phyloP scores from a whole-genome alignment of 2,329 filamentous ascomycete genomes.

The Monilinia vaccinii-corymbosi region DNA sequence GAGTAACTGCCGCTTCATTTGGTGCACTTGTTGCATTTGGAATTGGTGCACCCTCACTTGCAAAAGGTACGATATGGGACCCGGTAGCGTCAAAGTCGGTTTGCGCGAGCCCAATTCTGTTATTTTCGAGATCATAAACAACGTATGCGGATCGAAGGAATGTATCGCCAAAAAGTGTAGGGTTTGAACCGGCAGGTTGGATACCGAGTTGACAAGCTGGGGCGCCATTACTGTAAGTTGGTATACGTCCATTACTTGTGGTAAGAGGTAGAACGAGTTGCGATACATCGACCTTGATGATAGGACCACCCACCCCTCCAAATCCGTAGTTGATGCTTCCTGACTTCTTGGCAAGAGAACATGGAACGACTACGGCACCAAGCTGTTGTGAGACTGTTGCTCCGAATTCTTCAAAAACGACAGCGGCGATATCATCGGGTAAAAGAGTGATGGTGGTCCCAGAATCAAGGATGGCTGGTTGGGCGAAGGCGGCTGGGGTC shows the following conservation, averaged over 20 bases:
- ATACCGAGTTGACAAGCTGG: slow-evolving; percentile 47
- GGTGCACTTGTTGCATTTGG: slow-evolving; percentile 21
- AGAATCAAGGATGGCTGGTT: slow-evolving; percentile 51
- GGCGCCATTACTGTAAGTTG: slow-evolving; percentile 26
- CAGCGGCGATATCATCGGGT: slow-evolving; percentile 44
- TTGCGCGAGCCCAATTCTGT: slow-evolving; percentile 41
- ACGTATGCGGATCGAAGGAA: slow-evolving; percentile 47
- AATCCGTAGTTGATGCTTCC: slow-evolving; percentile 42
- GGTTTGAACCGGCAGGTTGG: slow-evolving; percentile 28
- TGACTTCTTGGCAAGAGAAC: slow-evolving; percentile 31
- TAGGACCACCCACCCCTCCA: slow-evolving; percentile 34
- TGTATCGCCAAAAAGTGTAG: slow-evolving; percentile 39
- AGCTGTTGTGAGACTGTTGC: slow-evolving; percentile 36
- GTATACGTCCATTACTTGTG: slow-evolving; percentile 27
- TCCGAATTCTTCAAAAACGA: slow-evolving; percentile 37
- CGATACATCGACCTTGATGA: slow-evolving; percentile 37
- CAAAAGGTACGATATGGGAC: slow-evolving; percentile 27
- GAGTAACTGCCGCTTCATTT: slow-evolving; percentile 21
- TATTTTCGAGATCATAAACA: slow-evolving; percentile 44
- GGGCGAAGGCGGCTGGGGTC: slow-evolving; percentile 31
- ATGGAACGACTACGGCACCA: slow-evolving; percentile 42
- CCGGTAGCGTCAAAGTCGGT: slow-evolving; percentile 36
- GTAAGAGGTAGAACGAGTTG: slow-evolving; percentile 36
- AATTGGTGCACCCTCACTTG: slow-evolving; percentile 23
- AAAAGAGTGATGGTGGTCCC: slow-evolving; percentile 61